phyloP scores from a whole-genome alignment of 2,329 filamentous ascomycete species.

The Fusarium tjaetaba region DNA sequence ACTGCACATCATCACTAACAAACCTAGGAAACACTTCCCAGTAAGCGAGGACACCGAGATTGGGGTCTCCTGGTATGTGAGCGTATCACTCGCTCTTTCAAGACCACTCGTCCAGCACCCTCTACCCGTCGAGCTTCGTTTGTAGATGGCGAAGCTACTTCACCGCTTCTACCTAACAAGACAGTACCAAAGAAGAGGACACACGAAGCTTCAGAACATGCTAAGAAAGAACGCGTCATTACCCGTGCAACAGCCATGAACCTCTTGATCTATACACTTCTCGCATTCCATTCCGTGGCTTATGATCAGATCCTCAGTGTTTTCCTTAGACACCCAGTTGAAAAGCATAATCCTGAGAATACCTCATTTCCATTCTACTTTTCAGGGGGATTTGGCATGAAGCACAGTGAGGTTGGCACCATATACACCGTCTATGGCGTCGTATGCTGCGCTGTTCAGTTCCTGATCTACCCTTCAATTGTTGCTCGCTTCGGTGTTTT shows the following conservation, averaged over 20 bases:
- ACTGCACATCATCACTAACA: slow-evolving; percentile 1
- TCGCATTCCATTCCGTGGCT: slow-evolving; percentile 83
- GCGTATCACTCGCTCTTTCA: slow-evolving; percentile 62
- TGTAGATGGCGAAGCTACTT: slow-evolving; percentile 65
- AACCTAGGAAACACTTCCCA: slow-evolving; percentile 79
- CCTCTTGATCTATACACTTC: slow-evolving; percentile 79
- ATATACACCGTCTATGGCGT: slow-evolving; percentile 88
- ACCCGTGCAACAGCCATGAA: slow-evolving; percentile 79
- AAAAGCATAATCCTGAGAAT: slow-evolving; percentile 66
- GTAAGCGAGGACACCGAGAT: slow-evolving; percentile 74
- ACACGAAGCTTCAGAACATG: slow-evolving; percentile 40
- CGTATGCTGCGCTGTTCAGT: slow-evolving; percentile 82
- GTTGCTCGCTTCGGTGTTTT: slow-evolving; percentile 80
- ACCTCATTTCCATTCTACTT: slow-evolving; percentile 81
- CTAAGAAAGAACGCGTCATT: slow-evolving; percentile 71
- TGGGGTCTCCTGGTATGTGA: slow-evolving; percentile 80
- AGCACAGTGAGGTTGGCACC: slow-evolving; percentile 79
- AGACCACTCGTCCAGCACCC: slow-evolving; percentile 33
- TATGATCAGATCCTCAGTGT: slow-evolving; percentile 91
- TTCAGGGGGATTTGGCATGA: slow-evolving; percentile 79
- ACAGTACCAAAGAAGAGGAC: slow-evolving; percentile 38
- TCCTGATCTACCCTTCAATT: slow-evolving; percentile 82
- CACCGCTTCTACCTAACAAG: slow-evolving; percentile 60
- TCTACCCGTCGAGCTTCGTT: slow-evolving; percentile 57
- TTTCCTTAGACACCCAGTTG: slow-evolving; percentile 80